phyloP scores from a whole-genome alignment of 2,329 filamentous ascomycete genomes.

The Cladorrhinum sp. region DNA sequence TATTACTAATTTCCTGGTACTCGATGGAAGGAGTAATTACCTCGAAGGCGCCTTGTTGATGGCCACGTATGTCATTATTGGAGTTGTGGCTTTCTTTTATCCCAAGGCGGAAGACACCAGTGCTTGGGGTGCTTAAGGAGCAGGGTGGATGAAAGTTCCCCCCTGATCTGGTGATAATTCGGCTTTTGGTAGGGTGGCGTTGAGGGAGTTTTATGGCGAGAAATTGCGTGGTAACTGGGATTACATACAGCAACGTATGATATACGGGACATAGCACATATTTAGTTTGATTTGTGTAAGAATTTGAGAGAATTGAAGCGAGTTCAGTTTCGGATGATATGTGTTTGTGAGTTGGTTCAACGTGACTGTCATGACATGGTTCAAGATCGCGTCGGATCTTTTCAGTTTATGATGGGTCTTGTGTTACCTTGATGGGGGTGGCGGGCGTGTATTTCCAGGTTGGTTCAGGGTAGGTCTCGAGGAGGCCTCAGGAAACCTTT shows the following conservation, averaged over 20 bases:
- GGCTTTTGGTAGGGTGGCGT: background rate
- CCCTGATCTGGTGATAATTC: background rate
- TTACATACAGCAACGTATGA: background rate
- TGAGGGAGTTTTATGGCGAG: background rate
- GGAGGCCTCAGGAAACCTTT: too few relatives aligned
- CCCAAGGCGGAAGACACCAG: constrained; percentile 41
- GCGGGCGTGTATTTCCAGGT: too few relatives aligned
- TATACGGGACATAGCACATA: background rate
- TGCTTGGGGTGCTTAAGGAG: constrained; percentile 13
- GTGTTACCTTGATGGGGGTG: too few relatives aligned
- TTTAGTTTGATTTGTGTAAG: background rate
- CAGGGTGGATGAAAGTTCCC: background rate
- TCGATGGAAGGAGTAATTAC: constrained; percentile 84
- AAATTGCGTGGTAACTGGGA: background rate
- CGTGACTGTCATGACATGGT: too few relatives aligned
- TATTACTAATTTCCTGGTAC: constrained; percentile 82
- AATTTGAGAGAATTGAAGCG: background rate
- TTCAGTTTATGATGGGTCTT: too few relatives aligned
- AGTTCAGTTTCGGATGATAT: background rate
- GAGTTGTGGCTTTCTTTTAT: constrained; percentile 65
- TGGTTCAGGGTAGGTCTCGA: too few relatives aligned
- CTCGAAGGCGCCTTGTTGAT: constrained; percentile 72
- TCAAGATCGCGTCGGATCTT: too few relatives aligned
- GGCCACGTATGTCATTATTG: constrained; percentile 66
- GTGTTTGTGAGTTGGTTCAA: too few relatives aligned